Base-by-base conservation (phyloP, 2,329 filamentous ascomycete genomes). In the Neonectria magnoliae region DNA sequence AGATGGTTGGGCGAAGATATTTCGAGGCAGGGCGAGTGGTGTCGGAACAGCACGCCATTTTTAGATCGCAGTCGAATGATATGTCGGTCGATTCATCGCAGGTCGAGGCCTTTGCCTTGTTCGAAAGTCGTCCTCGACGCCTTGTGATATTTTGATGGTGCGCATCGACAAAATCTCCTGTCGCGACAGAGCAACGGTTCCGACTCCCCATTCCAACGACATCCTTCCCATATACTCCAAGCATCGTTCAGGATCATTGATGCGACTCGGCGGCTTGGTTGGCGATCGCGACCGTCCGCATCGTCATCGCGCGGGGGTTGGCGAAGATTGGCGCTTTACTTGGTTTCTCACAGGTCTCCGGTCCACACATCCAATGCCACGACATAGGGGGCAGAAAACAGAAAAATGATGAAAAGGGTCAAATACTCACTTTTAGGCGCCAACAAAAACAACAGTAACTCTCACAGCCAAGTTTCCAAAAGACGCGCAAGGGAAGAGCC, bases 361-460 rank as follows among this genome's bases (percentile, higher is more conserved):
- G 42, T 54, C 55, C 56, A 57, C 69, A 71, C 59, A 62, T 54
- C 68, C 66, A 67, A 68, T 60, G 68, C 60, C 61, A 68, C 71
- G 51, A 72, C 65, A 41, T 57, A 69, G 29, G 50, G 59, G 52
- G 67, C 65, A 66, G 54, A 60, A 70, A 60, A 67, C 57, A 42
- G 53, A 51, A 57, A 60, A 61, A 38, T 45, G 55, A 38, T 57
- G 50, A 62, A 65, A 60, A 55, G 65, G 55, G 55, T 67, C 68
- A 62, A 66, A 70, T 68, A 85, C 83, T 85, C 78, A 85, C 83
- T 85, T 84, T 85, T 85, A 79, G 78, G 82, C 82, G 82, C 82
- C 82, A 81, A 80, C 78, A 83, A 83, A 79, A 83, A 81, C 80
- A 80, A 79, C 76, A 78, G 77, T 78, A 79, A 79, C 75, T 77